These are phyloP conservation scores for Penicillium argentinense DNA, from an alignment of 495 filamentous ascomycete genomes.

Conservation along the genomic window DNA sequence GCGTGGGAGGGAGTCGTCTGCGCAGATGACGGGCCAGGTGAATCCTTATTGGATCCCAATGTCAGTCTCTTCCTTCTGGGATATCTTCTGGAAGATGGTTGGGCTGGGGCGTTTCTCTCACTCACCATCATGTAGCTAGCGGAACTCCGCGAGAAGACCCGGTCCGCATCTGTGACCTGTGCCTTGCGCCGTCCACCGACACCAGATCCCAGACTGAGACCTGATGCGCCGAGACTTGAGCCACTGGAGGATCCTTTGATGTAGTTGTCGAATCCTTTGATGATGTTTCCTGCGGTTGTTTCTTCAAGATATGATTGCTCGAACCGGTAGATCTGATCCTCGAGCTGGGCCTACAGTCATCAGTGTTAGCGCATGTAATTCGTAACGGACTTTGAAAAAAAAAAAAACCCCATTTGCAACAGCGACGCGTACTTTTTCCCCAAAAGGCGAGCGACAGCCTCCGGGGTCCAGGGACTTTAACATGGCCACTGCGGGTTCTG, in stretches of 20 bases:
- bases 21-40: conserved; percentile 46
- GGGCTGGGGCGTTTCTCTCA: conserved; percentile 15
- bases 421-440: neutral
- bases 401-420: too few relatives aligned
- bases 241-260: conserved; percentile 73
- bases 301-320: conserved; percentile 91
- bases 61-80: conserved; percentile 2
- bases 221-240: conserved; percentile 31
- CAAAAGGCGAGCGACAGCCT: neutral
- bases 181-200: conserved; percentile 45
- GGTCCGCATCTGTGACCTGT: conserved; percentile 47
- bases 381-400: too few relatives aligned
- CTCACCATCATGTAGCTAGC: conserved; percentile 54
- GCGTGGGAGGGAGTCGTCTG: conserved; percentile 53
- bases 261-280: conserved; percentile 95
- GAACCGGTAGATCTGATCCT: conserved; percentile 81
- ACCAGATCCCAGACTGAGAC: conserved; percentile 45
- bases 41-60: conserved; percentile 33
- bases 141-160: conserved; percentile 53
- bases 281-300: conserved; percentile 88
- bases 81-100: neutral
- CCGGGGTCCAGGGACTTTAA: too few relatives aligned
- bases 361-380: neutral
- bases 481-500: too few relatives aligned
- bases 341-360: conserved; percentile 53